Evolutionary conservation across 192 early-diverging fungal species (phyloP).

Genomic region (Coemansia sp.): DNA sequence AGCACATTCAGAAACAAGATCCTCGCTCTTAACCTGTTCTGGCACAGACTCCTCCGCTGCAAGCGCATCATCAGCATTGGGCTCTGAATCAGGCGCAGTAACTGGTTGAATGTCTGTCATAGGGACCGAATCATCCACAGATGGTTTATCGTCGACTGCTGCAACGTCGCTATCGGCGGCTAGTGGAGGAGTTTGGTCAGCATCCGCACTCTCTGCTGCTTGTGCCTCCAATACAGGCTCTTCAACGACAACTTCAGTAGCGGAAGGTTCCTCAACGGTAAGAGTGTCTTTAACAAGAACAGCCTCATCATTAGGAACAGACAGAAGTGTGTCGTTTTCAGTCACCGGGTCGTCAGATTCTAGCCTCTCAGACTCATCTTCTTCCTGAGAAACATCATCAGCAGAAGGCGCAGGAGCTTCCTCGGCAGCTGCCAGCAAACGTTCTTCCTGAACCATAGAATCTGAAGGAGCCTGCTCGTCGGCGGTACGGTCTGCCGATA

Average conservation of each 20-base stretch:
- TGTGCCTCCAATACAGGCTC: not conserved
- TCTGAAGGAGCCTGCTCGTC: not conserved
- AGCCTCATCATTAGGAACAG: not conserved
- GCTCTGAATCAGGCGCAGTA: conserved; percentile 3
- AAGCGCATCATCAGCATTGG: not conserved
- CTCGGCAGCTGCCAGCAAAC: not conserved
- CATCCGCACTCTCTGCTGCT: not conserved
- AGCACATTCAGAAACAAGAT: too few relatives aligned
- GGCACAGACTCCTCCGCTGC: not conserved
- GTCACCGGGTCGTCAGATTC: not conserved
- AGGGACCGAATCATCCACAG: not conserved
- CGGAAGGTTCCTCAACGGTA: not conserved
- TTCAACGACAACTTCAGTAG: not conserved
- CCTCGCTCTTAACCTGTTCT: not conserved
- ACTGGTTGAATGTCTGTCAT: not conserved
- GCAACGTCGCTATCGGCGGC: too few relatives aligned
- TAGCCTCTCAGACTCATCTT: not conserved
- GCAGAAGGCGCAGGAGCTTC: not conserved
- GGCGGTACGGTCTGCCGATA: not conserved
- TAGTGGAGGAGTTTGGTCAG: not conserved
- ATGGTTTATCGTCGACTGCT: not conserved
- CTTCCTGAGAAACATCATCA: not conserved
- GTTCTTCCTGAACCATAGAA: not conserved
- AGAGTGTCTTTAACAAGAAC: not conserved
- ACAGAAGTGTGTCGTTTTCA: not conserved